phyloP scores from a whole-genome alignment of 2,329 filamentous ascomycete genomes.

The Thelonectria discophora region DNA sequence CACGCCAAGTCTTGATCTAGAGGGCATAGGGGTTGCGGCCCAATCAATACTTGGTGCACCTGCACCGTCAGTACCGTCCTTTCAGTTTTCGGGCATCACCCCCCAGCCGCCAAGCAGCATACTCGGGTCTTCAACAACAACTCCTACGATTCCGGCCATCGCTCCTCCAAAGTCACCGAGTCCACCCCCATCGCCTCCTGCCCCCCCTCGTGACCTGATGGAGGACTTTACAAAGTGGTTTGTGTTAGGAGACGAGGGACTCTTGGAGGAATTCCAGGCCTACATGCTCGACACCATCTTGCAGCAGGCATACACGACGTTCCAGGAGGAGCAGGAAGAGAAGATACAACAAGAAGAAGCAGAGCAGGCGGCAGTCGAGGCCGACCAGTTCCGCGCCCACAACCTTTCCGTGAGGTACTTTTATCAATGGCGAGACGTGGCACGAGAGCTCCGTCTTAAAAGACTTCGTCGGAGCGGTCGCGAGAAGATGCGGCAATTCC shows the following conservation, averaged over 20 bases:
- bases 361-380: constrained; percentile 55
- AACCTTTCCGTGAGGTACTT: constrained; percentile 64
- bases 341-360: constrained; percentile 59
- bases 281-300: constrained; percentile 58
- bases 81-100: constrained; percentile 19
- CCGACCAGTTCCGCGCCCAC: constrained; percentile 58
- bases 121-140: constrained; percentile 13
- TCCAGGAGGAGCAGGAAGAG: constrained; percentile 52
- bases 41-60: not conserved
- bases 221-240: constrained; percentile 64
- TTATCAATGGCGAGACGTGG: constrained; percentile 63
- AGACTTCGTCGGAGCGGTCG: constrained; percentile 61
- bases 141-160: constrained; percentile 1
- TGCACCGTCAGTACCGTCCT: constrained; percentile 23
- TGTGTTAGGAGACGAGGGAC: constrained; percentile 61
- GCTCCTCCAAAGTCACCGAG: constrained; percentile 21
- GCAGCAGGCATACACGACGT: constrained; percentile 52
- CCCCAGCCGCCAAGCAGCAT: constrained; percentile 6
- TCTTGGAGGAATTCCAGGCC: constrained; percentile 61
- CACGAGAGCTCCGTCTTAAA: constrained; percentile 58
- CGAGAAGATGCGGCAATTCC: constrained; percentile 59
- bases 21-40: not conserved
- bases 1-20: not conserved
- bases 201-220: constrained; percentile 52
- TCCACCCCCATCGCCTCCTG: constrained; percentile 22